These are phyloP conservation scores for Auricularia cornea DNA, from an alignment of 768 basidiomycete species.

Conservation along the genomic window DNA sequence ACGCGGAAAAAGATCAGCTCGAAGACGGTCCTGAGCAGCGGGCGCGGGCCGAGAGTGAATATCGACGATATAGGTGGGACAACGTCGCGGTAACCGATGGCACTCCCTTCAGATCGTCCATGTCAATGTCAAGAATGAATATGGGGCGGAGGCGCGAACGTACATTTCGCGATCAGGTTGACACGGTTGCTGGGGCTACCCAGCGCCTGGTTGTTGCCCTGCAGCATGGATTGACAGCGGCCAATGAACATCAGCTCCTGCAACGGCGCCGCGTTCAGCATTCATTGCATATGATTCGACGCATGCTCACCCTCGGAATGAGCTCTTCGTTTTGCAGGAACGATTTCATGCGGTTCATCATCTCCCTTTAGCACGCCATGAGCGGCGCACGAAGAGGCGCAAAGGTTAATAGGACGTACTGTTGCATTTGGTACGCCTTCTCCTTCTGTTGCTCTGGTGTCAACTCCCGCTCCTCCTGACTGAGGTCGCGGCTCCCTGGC, in stretches of 20 bases:
- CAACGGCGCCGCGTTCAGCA: too few species aligned
- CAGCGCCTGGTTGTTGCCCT: slow-evolving; percentile 74
- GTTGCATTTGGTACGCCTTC: slow-evolving; percentile 27
- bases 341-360: slow-evolving; percentile 25
- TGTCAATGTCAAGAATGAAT: neutral
- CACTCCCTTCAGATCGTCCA: neutral
- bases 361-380: neutral
- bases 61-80: neutral
- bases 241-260: slow-evolving; percentile 1
- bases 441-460: slow-evolving; percentile 16
- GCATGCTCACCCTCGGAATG: slow-evolving; percentile 19
- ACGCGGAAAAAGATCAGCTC: neutral
- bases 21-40: neutral
- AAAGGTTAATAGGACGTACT: neutral
- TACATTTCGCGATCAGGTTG: slow-evolving; percentile 56
- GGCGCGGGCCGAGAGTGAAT: neutral
- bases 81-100: neutral
- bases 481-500: neutral
- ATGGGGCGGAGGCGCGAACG: neutral
- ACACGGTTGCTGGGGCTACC: slow-evolving; percentile 85
- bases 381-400: neutral
- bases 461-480: slow-evolving; percentile 9
- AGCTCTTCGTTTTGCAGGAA: slow-evolving; percentile 31
- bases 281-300: too few species aligned
- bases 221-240: slow-evolving; percentile 30